Conservation (phyloP, 2,329 filamentous ascomycete species). For the Exophiala dermatitidis region DNA sequence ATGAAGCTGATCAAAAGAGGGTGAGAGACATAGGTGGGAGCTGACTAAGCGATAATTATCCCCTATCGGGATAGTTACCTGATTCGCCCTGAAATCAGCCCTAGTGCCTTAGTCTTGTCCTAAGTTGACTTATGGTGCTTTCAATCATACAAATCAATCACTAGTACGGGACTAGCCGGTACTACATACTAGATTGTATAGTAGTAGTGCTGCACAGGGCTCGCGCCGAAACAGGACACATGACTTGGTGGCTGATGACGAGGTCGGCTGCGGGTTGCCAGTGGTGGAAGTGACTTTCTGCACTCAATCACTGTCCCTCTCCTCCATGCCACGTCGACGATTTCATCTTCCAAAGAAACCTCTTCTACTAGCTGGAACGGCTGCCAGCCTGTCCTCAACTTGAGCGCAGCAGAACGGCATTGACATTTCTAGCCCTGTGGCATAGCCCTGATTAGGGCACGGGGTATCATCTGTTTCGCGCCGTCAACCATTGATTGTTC, state of each 20-base stretch:
- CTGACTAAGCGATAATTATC: too few relatives aligned
- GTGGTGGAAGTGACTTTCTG: not conserved
- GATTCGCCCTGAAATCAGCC: too few relatives aligned
- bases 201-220: not conserved
- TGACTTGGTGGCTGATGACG: conserved; percentile 1
- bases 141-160: too few relatives aligned
- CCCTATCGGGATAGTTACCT: too few relatives aligned
- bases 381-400: conserved; percentile 3
- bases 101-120: too few relatives aligned
- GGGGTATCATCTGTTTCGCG: conserved; percentile 12
- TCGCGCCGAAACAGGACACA: not conserved
- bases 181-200: too few relatives aligned
- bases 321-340: conserved; percentile 14
- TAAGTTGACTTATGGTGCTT: too few relatives aligned
- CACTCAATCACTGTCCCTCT: not conserved
- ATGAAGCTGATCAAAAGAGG: too few relatives aligned
- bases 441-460: not conserved
- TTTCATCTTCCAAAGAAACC: conserved; percentile 1
- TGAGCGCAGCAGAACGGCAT: not conserved
- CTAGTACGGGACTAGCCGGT: too few relatives aligned
- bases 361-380: conserved; percentile 9
- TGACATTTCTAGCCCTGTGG: not conserved
- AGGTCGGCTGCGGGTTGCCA: not conserved
- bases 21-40: too few relatives aligned
- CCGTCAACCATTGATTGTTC: conserved; percentile 2